Conservation (phyloP, 2,329 filamentous ascomycete species). For the Metarhizium guizhouense region DNA sequence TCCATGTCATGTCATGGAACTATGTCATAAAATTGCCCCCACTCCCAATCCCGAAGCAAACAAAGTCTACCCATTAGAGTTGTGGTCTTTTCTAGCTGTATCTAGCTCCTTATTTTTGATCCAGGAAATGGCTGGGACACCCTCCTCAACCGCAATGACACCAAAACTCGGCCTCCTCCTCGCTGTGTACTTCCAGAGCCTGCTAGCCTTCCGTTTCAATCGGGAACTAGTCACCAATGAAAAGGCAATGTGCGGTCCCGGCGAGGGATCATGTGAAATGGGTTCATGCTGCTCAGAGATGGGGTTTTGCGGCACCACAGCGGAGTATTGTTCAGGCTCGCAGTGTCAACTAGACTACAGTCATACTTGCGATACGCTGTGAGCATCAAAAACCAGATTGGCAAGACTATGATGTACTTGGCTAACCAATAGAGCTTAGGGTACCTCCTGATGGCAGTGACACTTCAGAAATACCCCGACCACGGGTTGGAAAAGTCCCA, state of each 20-base stretch:
- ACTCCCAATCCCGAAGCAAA: background rate
- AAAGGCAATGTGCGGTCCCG: slow-evolving; percentile 20
- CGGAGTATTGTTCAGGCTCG: slow-evolving; percentile 27
- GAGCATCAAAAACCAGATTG: slow-evolving; percentile 10
- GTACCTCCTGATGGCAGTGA: slow-evolving; percentile 21
- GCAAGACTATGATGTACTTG: too few relatives aligned
- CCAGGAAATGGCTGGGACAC: background rate
- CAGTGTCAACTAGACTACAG: slow-evolving; percentile 30
- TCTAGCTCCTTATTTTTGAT: background rate
- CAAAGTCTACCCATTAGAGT: background rate
- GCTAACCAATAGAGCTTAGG: slow-evolving; percentile 10
- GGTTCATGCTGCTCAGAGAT: slow-evolving; percentile 27
- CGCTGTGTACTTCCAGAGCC: background rate
- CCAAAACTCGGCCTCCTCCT: background rate
- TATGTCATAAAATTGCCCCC: background rate
- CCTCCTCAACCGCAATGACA: background rate
- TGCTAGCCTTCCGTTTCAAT: background rate
- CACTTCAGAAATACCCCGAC: slow-evolving; percentile 22
- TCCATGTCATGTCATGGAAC: background rate
- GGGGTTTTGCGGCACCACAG: slow-evolving; percentile 27
- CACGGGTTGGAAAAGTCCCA: slow-evolving; percentile 23
- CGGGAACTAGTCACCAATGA: background rate
- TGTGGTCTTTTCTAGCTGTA: background rate
- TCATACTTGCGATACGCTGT: slow-evolving; percentile 32
- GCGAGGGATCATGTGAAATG: slow-evolving; percentile 23